Conservation (phyloP, 192 early-diverging fungal genomes). For the Coemansia sp. region DNA sequence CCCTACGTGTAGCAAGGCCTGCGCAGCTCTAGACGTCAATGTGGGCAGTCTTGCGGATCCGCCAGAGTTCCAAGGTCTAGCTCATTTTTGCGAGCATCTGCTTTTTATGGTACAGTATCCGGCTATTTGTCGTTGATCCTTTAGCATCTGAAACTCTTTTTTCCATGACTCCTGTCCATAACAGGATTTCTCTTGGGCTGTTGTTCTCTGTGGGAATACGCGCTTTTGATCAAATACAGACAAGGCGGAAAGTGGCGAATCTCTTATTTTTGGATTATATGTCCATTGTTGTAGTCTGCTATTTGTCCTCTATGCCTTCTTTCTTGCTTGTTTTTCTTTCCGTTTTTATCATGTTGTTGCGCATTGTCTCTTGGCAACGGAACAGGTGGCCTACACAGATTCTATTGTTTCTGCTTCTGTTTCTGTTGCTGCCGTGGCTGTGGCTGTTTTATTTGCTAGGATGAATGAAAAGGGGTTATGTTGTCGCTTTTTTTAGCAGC, state of each 20-base stretch:
- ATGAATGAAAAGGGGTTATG: no score
- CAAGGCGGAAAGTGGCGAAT: neutral
- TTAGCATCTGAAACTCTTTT: neutral
- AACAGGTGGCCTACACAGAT: neutral
- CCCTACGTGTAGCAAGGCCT: constrained; percentile 62
- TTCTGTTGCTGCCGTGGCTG: neutral
- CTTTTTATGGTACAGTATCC: constrained; percentile 62
- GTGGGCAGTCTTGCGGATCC: constrained; percentile 74
- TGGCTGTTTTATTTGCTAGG: no score
- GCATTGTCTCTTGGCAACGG: neutral
- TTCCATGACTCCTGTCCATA: neutral
- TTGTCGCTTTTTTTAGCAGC: no score
- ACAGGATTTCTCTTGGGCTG: neutral
- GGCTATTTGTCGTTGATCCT: neutral
- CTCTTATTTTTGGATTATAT: neutral
- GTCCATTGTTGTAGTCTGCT: neutral
- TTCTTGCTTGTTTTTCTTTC: neutral
- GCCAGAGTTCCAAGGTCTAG: constrained; percentile 67
- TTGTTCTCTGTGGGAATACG: neutral
- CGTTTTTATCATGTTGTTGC: neutral
- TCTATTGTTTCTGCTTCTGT: neutral
- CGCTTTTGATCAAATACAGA: neutral
- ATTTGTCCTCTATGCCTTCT: neutral
- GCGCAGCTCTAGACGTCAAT: constrained; percentile 67
- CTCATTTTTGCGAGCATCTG: constrained; percentile 80